Conservation (phyloP, 75 land plant species). For the Picea sitchensis region DNA sequence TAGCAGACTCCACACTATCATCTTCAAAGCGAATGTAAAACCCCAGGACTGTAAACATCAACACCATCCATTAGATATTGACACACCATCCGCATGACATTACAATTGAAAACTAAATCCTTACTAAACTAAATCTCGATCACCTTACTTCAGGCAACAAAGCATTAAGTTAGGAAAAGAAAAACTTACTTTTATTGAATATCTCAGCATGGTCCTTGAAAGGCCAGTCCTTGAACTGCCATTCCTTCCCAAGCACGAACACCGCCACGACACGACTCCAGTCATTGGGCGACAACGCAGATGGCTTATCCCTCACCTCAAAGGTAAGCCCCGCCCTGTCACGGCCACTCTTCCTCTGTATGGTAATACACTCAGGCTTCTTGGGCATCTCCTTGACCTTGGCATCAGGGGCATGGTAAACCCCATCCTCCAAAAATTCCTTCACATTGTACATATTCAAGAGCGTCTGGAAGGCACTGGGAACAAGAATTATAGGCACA, state of each 20-base stretch:
- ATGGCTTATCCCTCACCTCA: slow-evolving; percentile 93
- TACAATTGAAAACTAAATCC: not conserved
- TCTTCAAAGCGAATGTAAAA: slow-evolving; percentile 95
- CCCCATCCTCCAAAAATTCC: slow-evolving; percentile 97
- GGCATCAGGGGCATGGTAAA: slow-evolving; percentile 73
- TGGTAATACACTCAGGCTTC: slow-evolving; percentile 59
- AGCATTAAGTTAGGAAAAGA: no score
- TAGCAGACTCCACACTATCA: slow-evolving; percentile 95
- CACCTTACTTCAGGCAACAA: not conserved
- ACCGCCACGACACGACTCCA: slow-evolving; percentile 97
- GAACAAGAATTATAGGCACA: slow-evolving; percentile 93
- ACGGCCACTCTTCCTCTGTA: slow-evolving; percentile 90
- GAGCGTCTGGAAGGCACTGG: slow-evolving; percentile 88
- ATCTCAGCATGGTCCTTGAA: slow-evolving; percentile 94
- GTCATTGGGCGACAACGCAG: slow-evolving; percentile 68
- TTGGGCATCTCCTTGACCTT: slow-evolving; percentile 68
- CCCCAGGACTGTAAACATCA: slow-evolving; percentile 68
- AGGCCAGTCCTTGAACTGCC: slow-evolving; percentile 99
- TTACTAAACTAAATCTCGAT: not conserved
- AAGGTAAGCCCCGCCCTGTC: slow-evolving; percentile 73
- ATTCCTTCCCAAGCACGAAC: slow-evolving; percentile 95
- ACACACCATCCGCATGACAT: not conserved
- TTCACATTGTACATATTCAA: slow-evolving; percentile 93
- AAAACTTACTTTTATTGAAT: slow-evolving; percentile 82
- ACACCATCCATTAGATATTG: not conserved